Conservation (phyloP, 2,329 filamentous ascomycete species). For the Phaeosphaeriaceae sp. region DNA sequence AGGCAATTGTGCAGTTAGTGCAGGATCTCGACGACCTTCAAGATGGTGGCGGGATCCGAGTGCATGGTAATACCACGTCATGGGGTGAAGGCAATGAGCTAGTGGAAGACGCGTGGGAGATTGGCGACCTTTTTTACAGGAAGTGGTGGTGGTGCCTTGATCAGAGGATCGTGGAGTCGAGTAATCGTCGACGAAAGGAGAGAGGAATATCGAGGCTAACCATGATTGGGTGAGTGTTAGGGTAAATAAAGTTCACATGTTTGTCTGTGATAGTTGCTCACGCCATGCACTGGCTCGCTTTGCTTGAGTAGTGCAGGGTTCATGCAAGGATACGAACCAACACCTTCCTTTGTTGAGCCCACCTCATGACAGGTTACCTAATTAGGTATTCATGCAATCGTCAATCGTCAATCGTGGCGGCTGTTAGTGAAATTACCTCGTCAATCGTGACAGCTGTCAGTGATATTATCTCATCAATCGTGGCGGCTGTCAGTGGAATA, state of each 20-base stretch:
- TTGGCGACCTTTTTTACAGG: conserved; percentile 64
- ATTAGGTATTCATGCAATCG: no score
- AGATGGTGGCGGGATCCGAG: conserved; percentile 53
- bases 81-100: conserved; percentile 60
- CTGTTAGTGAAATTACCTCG: no score
- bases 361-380: no score
- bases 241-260: neutral
- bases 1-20: conserved; percentile 59
- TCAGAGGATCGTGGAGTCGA: conserved; percentile 58
- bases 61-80: conserved; percentile 40
- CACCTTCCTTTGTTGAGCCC: no score
- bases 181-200: conserved; percentile 58
- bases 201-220: conserved; percentile 49
- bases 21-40: conserved; percentile 64
- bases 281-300: neutral
- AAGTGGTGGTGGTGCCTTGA: conserved; percentile 69
- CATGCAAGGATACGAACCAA: no score
- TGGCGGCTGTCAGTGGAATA: no score
- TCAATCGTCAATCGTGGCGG: no score
- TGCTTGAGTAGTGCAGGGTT: neutral
- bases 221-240: conserved; percentile 4
- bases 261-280: no score
- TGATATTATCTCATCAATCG: no score
- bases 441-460: no score
- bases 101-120: conserved; percentile 60